Conservation (phyloP, 2,329 filamentous ascomycete species). For the Truncatella angustata region DNA sequence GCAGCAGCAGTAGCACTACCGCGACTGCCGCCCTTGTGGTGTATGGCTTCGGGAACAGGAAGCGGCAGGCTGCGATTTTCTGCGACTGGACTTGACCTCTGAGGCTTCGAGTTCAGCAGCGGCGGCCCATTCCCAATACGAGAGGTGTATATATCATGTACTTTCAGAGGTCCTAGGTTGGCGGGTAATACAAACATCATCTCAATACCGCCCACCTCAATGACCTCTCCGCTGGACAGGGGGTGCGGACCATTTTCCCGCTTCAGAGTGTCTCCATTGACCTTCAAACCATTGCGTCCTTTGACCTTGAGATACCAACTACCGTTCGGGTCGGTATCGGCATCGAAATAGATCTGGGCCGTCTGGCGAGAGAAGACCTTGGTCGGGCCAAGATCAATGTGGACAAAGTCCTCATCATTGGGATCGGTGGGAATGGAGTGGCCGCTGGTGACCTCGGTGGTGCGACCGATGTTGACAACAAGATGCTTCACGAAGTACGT, state of each 20-base stretch:
- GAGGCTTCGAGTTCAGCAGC: slow-evolving; percentile 11
- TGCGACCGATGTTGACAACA: slow-evolving; percentile 73
- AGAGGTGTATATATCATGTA: slow-evolving; percentile 68
- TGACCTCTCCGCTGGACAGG: slow-evolving; percentile 82
- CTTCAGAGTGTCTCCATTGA: slow-evolving; percentile 73
- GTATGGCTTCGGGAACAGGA: slow-evolving; percentile 16
- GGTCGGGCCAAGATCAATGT: slow-evolving; percentile 85
- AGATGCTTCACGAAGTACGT: slow-evolving; percentile 79
- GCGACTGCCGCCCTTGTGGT: not conserved
- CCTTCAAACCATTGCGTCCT: slow-evolving; percentile 85
- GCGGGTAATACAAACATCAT: slow-evolving; percentile 98
- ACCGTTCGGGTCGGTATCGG: slow-evolving; percentile 46
- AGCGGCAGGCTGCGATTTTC: slow-evolving; percentile 27
- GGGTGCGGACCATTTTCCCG: slow-evolving; percentile 59
- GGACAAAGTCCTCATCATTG: slow-evolving; percentile 55
- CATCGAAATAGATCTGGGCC: slow-evolving; percentile 71
- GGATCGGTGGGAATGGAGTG: slow-evolving; percentile 40
- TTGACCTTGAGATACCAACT: slow-evolving; percentile 85
- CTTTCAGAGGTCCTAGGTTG: slow-evolving; percentile 62
- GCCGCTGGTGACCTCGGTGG: slow-evolving; percentile 46
- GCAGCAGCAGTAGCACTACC: not conserved
- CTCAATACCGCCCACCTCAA: slow-evolving; percentile 89
- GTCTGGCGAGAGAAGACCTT: slow-evolving; percentile 79
- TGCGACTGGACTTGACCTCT: slow-evolving; percentile 20
- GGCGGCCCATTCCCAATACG: slow-evolving; percentile 54